Evolutionary conservation across 192 early-diverging fungal genomes (phyloP).

Genomic region (Funneliformis mosseae): DNA sequence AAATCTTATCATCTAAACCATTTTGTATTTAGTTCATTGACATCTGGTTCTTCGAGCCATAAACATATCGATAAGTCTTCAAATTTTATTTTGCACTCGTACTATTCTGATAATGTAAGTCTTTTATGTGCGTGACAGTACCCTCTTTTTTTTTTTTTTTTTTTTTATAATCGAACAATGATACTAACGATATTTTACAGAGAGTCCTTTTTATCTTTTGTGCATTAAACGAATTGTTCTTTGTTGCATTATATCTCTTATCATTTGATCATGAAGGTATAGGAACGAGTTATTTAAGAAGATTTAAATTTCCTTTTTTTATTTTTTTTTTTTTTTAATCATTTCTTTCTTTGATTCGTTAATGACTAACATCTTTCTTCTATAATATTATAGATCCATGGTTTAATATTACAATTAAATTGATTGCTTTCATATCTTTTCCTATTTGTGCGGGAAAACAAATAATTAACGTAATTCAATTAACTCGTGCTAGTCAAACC

Average conservation of each 20-base stretch:
- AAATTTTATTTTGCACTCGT: conserved; percentile 81
- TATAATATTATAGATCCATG: background rate
- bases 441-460: conserved; percentile 89
- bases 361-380: background rate
- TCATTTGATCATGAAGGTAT: conserved; percentile 36
- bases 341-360: background rate
- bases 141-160: background rate
- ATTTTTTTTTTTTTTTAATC: background rate
- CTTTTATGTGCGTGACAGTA: background rate
- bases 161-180: background rate
- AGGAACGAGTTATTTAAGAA: background rate
- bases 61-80: conserved; percentile 78
- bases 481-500: conserved; percentile 79
- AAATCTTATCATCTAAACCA: background rate
- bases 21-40: conserved; percentile 62
- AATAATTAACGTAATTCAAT: conserved; percentile 91
- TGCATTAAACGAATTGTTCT: conserved; percentile 89
- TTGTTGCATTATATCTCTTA: conserved; percentile 84
- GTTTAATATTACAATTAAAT: background rate
- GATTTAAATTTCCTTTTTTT: conserved; percentile 19
- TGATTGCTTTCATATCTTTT: conserved; percentile 48
- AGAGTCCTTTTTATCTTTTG: conserved; percentile 90
- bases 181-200: conserved; percentile 36
- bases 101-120: conserved; percentile 87
- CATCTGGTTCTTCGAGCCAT: conserved; percentile 84